Evolutionary conservation across 2,329 filamentous ascomycete genomes (phyloP).

Genomic region (Ceratocystis papillata): DNA sequence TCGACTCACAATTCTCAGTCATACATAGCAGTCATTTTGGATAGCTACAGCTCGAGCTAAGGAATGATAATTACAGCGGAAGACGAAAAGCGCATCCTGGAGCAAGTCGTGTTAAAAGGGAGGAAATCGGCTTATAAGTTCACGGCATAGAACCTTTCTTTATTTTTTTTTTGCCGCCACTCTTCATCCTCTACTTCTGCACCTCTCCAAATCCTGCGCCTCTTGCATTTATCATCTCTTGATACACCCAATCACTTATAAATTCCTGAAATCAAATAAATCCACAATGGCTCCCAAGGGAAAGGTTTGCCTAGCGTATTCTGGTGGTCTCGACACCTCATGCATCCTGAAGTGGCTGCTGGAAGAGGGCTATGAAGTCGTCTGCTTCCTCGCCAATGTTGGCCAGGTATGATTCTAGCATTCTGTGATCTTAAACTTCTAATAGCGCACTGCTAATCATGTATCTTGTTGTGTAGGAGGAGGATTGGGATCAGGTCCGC

Average conservation of each 20-base stretch:
- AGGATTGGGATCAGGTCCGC: constrained; percentile 30
- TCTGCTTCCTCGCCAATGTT: constrained; percentile 49
- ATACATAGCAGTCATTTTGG: constrained; percentile 17
- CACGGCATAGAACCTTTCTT: not conserved
- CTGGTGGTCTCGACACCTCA: constrained; percentile 35
- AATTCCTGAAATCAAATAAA: not conserved
- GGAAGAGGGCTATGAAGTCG: constrained; percentile 25
- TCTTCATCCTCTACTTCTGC: not conserved
- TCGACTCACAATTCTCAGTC: constrained; percentile 21
- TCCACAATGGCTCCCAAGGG: constrained; percentile 23
- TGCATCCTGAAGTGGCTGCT: constrained; percentile 37
- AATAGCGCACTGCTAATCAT: not conserved
- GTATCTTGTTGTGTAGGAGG: constrained; percentile 14
- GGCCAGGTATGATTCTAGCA: constrained; percentile 42
- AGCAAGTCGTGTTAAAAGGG: not conserved
- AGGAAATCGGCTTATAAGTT: constrained; percentile 1
- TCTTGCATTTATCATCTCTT: not conserved
- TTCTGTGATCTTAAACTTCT: not conserved
- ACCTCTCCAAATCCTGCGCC: not conserved
- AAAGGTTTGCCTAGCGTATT: constrained; percentile 24
- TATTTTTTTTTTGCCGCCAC: not conserved
- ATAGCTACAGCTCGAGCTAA: not conserved
- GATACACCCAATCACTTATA: not conserved
- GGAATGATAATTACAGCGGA: constrained; percentile 12
- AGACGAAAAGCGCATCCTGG: constrained; percentile 18